Conservation (phyloP, 2,329 filamentous ascomycete species). For the Aspergillus sp. region DNA sequence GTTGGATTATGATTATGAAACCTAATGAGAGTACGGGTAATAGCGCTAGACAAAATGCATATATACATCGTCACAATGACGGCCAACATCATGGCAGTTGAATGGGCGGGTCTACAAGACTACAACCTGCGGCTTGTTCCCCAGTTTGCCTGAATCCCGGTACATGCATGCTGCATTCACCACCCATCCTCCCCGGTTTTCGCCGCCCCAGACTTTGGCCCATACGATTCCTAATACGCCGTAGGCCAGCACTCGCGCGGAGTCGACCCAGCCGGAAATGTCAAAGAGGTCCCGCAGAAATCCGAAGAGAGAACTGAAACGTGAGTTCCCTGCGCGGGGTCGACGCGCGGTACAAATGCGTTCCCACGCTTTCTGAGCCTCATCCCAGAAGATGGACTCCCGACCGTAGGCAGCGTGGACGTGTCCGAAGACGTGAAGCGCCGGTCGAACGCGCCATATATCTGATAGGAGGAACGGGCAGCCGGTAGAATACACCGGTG, state of each 20-base stretch:
- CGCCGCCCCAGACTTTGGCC: constrained; percentile 59
- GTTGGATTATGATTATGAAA: not conserved
- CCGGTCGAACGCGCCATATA: constrained; percentile 70
- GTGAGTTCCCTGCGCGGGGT: constrained; percentile 23
- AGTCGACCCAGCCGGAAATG: constrained; percentile 47
- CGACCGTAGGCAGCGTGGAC: constrained; percentile 73
- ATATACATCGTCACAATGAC: not conserved
- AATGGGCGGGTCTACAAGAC: constrained; percentile 14
- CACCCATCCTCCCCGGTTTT: constrained; percentile 51
- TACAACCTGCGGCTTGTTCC: constrained; percentile 41
- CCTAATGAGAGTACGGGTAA: not conserved
- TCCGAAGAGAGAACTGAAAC: constrained; percentile 26
- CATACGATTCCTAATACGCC: constrained; percentile 59
- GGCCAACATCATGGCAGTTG: not conserved
- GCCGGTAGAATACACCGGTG: constrained; percentile 61
- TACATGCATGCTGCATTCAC: constrained; percentile 60
- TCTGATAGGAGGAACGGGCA: constrained; percentile 71
- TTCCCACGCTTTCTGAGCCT: constrained; percentile 70
- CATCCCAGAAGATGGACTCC: constrained; percentile 72
- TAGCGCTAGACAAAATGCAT: not conserved
- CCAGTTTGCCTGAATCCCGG: constrained; percentile 34
- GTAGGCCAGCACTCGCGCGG: constrained; percentile 52
- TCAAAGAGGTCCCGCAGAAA: constrained; percentile 39
- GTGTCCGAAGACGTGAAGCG: constrained; percentile 81
- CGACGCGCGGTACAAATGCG: constrained; percentile 51